phyloP scores from a whole-genome alignment of 176 grass and related monocot genomes.

The Aegilops longissima region DNA sequence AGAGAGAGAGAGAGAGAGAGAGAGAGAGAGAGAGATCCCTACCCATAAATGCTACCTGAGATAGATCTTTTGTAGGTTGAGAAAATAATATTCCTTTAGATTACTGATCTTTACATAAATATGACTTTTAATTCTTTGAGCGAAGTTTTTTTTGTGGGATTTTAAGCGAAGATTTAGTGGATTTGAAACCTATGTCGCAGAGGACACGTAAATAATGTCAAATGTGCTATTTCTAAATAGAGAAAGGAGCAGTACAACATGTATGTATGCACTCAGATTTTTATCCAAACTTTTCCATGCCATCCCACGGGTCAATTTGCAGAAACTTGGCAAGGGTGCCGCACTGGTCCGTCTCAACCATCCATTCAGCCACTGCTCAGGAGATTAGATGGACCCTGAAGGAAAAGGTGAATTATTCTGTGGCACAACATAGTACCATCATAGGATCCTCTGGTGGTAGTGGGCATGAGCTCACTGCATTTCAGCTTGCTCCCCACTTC shows the following conservation, averaged over 20 bases:
- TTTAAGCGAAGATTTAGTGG: not conserved
- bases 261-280: not conserved
- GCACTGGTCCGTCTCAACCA: constrained; percentile 31
- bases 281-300: not conserved
- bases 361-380: constrained; percentile 19
- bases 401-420: not conserved
- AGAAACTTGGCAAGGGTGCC: constrained; percentile 10
- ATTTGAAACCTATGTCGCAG: not conserved
- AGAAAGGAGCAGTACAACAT: not conserved
- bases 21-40: too few species aligned
- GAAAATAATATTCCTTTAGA: not conserved
- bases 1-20: too few species aligned
- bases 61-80: not conserved
- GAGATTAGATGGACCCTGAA: not conserved
- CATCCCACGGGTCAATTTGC: not conserved
- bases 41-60: not conserved
- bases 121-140: not conserved
- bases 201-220: not conserved
- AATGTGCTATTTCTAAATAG: constrained; percentile 4
- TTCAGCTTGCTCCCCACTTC: constrained; percentile 62
- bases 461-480: constrained; percentile 42
- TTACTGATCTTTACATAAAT: not conserved
- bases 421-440: constrained; percentile 42
- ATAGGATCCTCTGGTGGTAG: constrained; percentile 8
- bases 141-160: too few species aligned